Conservation (phyloP, 2,329 filamentous ascomycete species). For the Aaosphaeria arxii region DNA sequence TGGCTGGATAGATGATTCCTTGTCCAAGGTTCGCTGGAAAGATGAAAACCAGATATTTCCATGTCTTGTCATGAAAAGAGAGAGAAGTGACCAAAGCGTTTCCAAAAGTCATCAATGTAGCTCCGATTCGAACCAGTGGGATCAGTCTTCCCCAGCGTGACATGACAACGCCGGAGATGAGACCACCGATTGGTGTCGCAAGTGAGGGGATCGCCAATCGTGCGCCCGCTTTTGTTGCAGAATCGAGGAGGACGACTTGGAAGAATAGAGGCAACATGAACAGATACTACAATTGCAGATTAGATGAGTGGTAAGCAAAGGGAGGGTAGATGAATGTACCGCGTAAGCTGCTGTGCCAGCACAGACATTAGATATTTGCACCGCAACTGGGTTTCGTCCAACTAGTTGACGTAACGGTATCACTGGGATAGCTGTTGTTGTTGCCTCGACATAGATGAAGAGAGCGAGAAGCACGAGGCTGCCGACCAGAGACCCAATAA, state of each 20-base stretch:
- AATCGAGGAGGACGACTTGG: conserved; percentile 66
- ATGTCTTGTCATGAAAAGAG: conserved; percentile 40
- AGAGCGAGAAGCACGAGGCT: conserved; percentile 37
- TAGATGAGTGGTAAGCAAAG: background rate
- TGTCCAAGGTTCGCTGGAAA: conserved; percentile 48
- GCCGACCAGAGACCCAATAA: conserved; percentile 36
- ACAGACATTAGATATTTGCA: conserved; percentile 59
- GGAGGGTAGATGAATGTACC: conserved; percentile 39
- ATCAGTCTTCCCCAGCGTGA: conserved; percentile 46
- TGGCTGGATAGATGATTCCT: conserved; percentile 45
- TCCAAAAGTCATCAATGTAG: conserved; percentile 43
- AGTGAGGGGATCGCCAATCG: conserved; percentile 46
- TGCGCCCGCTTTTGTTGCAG: conserved; percentile 43
- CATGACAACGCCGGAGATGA: conserved; percentile 47
- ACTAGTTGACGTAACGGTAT: conserved; percentile 51
- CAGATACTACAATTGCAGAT: conserved; percentile 31
- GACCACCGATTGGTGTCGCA: conserved; percentile 44
- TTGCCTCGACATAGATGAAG: conserved; percentile 41
- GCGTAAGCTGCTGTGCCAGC: conserved; percentile 62
- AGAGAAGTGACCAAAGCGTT: conserved; percentile 42
- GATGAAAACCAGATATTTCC: conserved; percentile 47
- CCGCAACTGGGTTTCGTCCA: conserved; percentile 54
- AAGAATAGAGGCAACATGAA: conserved; percentile 52
- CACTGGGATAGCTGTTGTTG: conserved; percentile 42
- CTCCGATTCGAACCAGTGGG: conserved; percentile 39